Evolutionary conservation across 495 filamentous ascomycete species (phyloP).

Genomic region (Tuber borchii): DNA sequence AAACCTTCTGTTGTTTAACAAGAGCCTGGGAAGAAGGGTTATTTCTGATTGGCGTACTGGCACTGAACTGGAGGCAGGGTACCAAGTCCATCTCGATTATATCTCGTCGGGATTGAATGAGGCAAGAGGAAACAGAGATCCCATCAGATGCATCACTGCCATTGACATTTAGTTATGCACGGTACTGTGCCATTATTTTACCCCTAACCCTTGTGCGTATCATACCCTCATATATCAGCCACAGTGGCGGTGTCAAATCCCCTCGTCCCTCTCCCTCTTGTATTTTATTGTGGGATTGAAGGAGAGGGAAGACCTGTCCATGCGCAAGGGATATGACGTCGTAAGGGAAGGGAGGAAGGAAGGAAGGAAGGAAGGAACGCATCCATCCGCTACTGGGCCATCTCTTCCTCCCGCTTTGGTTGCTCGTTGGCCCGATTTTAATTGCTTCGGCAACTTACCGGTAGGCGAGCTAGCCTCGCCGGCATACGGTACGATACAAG

Average conservation of each 20-base stretch:
- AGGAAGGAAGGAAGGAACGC: not conserved
- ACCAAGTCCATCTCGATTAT: not conserved
- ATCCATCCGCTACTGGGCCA: not conserved
- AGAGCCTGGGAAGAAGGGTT: too few species aligned
- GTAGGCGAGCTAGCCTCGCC: not conserved
- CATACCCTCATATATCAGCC: not conserved
- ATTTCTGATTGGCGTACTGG: too few species aligned
- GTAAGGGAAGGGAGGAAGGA: not conserved
- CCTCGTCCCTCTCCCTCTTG: not conserved
- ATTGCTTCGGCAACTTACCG: not conserved
- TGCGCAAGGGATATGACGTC: slow-evolving; percentile 23
- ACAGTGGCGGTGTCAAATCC: not conserved
- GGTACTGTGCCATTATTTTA: too few species aligned
- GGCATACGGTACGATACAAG: not conserved
- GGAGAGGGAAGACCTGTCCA: slow-evolving; percentile 1
- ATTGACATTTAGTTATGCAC: too few species aligned
- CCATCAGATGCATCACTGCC: too few species aligned
- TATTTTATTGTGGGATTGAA: not conserved
- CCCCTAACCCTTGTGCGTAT: too few species aligned
- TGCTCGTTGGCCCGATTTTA: not conserved
- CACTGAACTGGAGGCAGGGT: not conserved
- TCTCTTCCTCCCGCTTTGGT: not conserved
- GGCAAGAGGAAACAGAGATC: too few species aligned
- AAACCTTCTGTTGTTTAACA: too few species aligned
- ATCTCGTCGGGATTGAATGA: too few species aligned